These are phyloP conservation scores for Coniochaeta pulveracea DNA, from an alignment of 2,329 filamentous ascomycete genomes.

Conservation along the genomic window DNA sequence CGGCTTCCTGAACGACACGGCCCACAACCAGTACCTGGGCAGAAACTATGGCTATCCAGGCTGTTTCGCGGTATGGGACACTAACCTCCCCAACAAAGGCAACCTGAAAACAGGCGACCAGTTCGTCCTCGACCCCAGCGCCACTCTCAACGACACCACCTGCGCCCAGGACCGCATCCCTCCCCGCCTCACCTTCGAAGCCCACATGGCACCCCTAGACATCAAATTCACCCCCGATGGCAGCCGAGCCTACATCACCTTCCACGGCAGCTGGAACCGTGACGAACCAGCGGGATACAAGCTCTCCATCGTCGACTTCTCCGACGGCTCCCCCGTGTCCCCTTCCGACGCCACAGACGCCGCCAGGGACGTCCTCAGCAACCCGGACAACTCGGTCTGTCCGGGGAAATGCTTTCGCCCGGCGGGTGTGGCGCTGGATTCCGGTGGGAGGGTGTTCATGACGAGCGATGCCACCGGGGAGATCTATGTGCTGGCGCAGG, in stretches of 20 bases:
- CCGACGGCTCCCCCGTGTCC: constrained; percentile 27
- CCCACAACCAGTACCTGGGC: constrained; percentile 18
- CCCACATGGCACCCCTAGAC: constrained; percentile 62
- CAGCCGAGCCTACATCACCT: constrained; percentile 52
- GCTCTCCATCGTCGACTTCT: constrained; percentile 28
- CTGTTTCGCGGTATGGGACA: constrained; percentile 58
- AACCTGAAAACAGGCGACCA: constrained; percentile 34
- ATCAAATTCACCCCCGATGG: constrained; percentile 52
- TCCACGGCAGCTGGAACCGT: constrained; percentile 57
- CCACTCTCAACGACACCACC: constrained; percentile 27
- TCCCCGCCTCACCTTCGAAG: constrained; percentile 45
- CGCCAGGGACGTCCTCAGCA: constrained; percentile 41
- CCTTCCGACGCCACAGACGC: constrained; percentile 30
- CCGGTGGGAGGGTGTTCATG: constrained; percentile 46
- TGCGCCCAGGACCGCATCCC: constrained; percentile 31
- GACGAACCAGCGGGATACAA: constrained; percentile 33
- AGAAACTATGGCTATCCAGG: constrained; percentile 60
- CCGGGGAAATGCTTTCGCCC: constrained; percentile 50
- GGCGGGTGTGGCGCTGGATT: constrained; percentile 43
- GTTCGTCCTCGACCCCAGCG: constrained; percentile 27
- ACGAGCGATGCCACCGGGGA: constrained; percentile 53
- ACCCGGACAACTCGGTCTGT: constrained; percentile 39
- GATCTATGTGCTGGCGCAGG: constrained; percentile 41
- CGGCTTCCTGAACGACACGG: constrained; percentile 34
- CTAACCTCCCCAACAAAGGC: constrained; percentile 29